Conservation (phyloP, 2,329 filamentous ascomycete species). For the Aurifilum marmelostoma region DNA sequence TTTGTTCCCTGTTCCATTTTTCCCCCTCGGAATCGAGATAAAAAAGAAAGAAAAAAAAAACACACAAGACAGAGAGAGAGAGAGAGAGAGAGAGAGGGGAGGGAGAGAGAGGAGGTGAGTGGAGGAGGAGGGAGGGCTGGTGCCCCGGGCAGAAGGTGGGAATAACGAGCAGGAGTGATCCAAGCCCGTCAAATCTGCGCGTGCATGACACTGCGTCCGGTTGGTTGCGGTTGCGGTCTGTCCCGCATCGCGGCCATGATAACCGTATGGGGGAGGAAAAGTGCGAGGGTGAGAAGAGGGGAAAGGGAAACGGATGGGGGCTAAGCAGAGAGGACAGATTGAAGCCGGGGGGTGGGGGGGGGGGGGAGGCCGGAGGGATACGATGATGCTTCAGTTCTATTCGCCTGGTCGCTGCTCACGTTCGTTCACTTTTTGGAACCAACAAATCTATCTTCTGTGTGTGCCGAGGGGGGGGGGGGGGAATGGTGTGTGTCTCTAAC, state of each 20-base stretch:
- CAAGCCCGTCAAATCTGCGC: not conserved
- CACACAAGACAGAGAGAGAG: not conserved
- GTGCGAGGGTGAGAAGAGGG: not conserved
- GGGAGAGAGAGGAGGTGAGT: not conserved
- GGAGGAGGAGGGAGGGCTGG: not conserved
- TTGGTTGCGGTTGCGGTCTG: not conserved
- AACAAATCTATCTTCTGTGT: not conserved
- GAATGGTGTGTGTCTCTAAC: not conserved
- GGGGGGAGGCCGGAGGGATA: not conserved
- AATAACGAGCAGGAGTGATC: conserved; percentile 10
- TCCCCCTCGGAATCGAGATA: no score
- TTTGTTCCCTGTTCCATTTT: no score
- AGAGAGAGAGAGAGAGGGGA: no score
- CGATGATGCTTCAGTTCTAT: not conserved
- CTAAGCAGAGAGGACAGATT: not conserved
- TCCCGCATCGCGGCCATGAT: not conserved
- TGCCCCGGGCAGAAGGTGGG: conserved; percentile 5
- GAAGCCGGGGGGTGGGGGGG: not conserved
- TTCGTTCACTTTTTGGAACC: not conserved
- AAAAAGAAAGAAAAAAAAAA: not conserved
- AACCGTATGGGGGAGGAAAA: not conserved
- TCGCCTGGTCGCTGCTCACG: not conserved
- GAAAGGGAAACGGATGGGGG: not conserved
- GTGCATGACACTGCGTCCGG: not conserved
- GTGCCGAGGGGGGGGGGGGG: no score